Evolutionary conservation across 805 yeast species (phyloP), one percentile per base, ranked within the genome.

Genomic region (Suhomyces prunicola): DNA sequence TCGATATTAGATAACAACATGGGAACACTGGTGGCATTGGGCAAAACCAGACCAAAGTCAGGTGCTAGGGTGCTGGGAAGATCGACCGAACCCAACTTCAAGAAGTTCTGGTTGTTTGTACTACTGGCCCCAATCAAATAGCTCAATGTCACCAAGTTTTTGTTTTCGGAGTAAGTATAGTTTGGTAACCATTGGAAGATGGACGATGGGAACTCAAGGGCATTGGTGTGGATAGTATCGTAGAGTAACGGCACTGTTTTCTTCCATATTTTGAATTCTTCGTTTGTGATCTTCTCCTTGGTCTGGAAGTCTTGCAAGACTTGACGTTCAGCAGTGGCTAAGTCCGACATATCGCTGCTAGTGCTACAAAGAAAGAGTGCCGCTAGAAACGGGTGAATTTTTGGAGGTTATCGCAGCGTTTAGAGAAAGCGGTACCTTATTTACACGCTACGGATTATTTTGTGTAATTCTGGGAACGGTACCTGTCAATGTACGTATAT

Each of bases 251-350:
- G 96, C 12, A 88, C 86, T 1, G 93, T 81, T 62, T 89, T 88
- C 66, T 89, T 90, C 97, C 97, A 90, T 53, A 85, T 72, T 59
- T 78, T 78, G 74, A 80, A 87, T 70, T 88, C 94, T 68, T 88
- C 96, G 61, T 88, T 88, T 55, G 79, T 76, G 8, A 86, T 68
- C 63, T 87, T 87, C 60, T 85, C 88, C 47, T 76, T 74, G 48
- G 76, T 71, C 59, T 82, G 85, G 61, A 81, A 82, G 54, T 77
- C 82, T 19, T 66, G 60, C 31, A 69, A 62, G 22, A 75, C 63
- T 50, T 71, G 77, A 26, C 61, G 65, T 56, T 73, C 74, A 5
- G 78, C 78, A 24, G 47, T 41, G 4, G 64, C 65, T 47, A 66
- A 35, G 7, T 48, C 48, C 23, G 42, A n/a, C 42, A 39, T 39